Conservation (phyloP, 169 alveolate species). For the Cryptosporidium canis region DNA sequence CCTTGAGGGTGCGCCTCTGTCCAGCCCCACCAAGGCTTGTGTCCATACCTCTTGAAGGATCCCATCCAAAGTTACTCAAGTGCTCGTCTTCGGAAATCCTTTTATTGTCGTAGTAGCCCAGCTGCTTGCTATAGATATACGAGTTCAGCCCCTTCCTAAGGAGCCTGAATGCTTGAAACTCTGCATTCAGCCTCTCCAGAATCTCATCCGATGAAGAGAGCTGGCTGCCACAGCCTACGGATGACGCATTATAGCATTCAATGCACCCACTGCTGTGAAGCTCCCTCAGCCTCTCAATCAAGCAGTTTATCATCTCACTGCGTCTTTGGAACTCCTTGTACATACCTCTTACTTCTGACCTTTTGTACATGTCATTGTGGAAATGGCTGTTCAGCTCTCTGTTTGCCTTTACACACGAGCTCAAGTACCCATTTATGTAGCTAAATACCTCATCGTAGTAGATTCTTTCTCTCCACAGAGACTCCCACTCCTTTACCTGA, state of each 20-base stretch:
- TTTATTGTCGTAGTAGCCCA: neutral
- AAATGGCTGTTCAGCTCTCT: neutral
- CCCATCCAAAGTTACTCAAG: too few relatives aligned
- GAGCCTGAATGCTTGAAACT: neutral
- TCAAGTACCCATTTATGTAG: constrained; percentile 1
- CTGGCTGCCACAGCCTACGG: neutral
- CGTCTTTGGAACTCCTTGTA: neutral
- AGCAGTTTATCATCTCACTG: neutral
- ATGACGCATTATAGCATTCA: neutral
- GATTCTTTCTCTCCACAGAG: neutral
- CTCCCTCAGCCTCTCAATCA: constrained; percentile 7
- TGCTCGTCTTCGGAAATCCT: neutral
- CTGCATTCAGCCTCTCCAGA: neutral
- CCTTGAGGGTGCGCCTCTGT: neutral
- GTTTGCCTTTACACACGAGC: constrained; percentile 3
- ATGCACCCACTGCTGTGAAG: neutral
- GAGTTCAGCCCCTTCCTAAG: neutral
- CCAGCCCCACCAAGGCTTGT: neutral
- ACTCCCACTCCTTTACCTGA: constrained; percentile 16
- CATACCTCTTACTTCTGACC: constrained; percentile 1
- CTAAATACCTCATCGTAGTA: constrained; percentile 8
- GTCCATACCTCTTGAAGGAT: neutral
- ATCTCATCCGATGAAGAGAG: neutral
- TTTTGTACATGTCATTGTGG: neutral
- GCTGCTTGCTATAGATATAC: neutral